Evolutionary conservation across 1,139 yeast species (phyloP).

Genomic region (Taphrina populina): DNA sequence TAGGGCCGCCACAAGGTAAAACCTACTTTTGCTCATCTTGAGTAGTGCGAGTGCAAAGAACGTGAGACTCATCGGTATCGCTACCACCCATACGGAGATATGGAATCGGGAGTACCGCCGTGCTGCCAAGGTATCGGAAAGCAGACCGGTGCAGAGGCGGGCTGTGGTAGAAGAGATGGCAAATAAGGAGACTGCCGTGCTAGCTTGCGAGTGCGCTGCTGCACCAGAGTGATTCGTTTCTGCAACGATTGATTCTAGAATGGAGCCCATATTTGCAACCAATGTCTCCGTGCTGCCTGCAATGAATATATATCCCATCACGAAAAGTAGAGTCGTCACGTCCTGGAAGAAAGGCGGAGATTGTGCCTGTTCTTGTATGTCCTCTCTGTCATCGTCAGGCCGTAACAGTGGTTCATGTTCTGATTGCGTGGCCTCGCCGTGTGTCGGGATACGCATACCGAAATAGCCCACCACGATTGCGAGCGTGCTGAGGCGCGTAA

Average conservation of each 20-base stretch:
- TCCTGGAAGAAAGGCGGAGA: constrained; percentile 23
- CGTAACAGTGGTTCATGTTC: neutral
- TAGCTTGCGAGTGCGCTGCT: constrained; percentile 2
- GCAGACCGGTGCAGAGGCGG: constrained; percentile 13
- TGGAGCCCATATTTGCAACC: constrained; percentile 30
- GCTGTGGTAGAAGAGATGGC: constrained; percentile 22
- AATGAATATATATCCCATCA: constrained; percentile 18
- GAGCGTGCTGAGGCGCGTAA: constrained; percentile 1
- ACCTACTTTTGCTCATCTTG: neutral
- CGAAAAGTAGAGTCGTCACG: constrained; percentile 17
- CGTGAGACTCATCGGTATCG: constrained; percentile 1
- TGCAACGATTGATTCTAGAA: constrained; percentile 9
- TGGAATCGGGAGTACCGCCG: constrained; percentile 10
- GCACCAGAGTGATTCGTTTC: neutral
- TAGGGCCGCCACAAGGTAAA: constrained; percentile 10
- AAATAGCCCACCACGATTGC: constrained; percentile 20
- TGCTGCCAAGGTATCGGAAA: constrained; percentile 16
- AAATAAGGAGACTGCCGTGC: constrained; percentile 28
- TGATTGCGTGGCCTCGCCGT: neutral
- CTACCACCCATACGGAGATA: constrained; percentile 1
- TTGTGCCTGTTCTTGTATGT: neutral
- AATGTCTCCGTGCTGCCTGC: constrained; percentile 31
- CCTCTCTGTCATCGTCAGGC: neutral
- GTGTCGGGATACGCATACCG: constrained; percentile 5
- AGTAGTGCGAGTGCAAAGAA: constrained; percentile 4